Percentiles rank a stretch among this genome's conserved stretches.
These are phyloP conservation scores for Umbilicaria muhlenbergii DNA, from an alignment of 495 filamentous ascomycete species.

Conservation along the genomic window DNA sequence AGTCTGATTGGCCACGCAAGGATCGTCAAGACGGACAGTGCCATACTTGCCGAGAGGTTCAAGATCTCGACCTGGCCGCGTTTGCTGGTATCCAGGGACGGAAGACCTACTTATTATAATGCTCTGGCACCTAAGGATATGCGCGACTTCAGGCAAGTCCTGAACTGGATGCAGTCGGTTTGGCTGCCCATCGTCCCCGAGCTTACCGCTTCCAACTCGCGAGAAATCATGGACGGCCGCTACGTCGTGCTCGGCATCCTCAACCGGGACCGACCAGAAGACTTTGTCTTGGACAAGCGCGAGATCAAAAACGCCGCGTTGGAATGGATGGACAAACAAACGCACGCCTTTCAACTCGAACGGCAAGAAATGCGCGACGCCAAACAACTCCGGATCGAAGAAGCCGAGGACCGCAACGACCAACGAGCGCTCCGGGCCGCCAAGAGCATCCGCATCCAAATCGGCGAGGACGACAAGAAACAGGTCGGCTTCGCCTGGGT, in stretches of 20 bases:
- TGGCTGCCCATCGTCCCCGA: constrained; percentile 98
- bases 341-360: constrained; percentile 76
- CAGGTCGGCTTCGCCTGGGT: constrained; percentile 97
- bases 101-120: constrained; percentile 73
- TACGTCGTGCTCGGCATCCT: constrained; percentile 85
- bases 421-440: constrained; percentile 73
- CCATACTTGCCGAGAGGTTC: constrained; percentile 57
- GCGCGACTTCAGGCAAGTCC: constrained; percentile 65
- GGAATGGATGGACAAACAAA: constrained; percentile 97
- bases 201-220: constrained; percentile 76
- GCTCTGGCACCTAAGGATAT: constrained; percentile 74
- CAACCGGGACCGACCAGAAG: constrained; percentile 59
- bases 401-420: constrained; percentile 87
- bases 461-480: constrained; percentile 73
- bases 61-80: constrained; percentile 94
- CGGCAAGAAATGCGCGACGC: constrained; percentile 80
- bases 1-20: constrained; percentile 81
- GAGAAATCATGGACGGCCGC: constrained; percentile 87
- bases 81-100: constrained; percentile 76
- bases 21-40: constrained; percentile 74
- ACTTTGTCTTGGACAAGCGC: constrained; percentile 61
- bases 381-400: constrained; percentile 89
- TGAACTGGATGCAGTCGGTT: constrained; percentile 86
- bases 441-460: constrained; percentile 81
- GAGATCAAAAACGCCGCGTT: constrained; percentile 91